Conservation (phyloP, 2,329 filamentous ascomycete species). For the Biscogniauxia sp. region DNA sequence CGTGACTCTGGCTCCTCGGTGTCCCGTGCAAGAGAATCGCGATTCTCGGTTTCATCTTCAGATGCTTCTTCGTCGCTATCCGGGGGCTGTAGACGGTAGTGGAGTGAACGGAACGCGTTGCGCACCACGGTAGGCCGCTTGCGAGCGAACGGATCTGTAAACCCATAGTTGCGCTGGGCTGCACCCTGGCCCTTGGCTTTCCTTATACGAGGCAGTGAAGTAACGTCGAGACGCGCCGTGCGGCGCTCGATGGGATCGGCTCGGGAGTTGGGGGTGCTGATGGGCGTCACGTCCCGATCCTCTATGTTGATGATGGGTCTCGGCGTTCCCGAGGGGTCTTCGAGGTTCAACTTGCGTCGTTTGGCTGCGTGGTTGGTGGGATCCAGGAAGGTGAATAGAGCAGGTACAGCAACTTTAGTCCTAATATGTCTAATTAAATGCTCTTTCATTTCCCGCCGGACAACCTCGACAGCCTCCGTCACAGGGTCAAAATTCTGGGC, state of each 20-base stretch:
- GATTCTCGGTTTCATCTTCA: constrained; percentile 71
- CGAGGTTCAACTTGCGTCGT: constrained; percentile 67
- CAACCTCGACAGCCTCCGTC: constrained; percentile 72
- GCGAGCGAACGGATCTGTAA: constrained; percentile 65
- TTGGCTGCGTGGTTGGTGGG: constrained; percentile 78
- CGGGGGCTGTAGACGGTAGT: constrained; percentile 73
- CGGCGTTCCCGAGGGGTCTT: constrained; percentile 33
- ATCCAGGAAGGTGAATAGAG: constrained; percentile 77
- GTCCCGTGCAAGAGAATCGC: constrained; percentile 62
- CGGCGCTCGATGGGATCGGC: constrained; percentile 61
- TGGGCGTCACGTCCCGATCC: constrained; percentile 59
- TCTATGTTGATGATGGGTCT: constrained; percentile 54
- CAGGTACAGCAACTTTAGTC: constrained; percentile 78
- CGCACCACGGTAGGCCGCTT: constrained; percentile 56
- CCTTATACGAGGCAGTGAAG: constrained; percentile 70
- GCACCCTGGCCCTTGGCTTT: constrained; percentile 60
- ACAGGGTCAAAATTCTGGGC: constrained; percentile 91
- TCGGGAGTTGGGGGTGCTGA: constrained; percentile 65
- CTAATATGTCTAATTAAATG: constrained; percentile 89
- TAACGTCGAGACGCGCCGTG: constrained; percentile 56
- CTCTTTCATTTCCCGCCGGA: constrained; percentile 78
- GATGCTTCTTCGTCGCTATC: constrained; percentile 77
- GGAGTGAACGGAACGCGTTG: constrained; percentile 73
- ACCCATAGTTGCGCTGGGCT: constrained; percentile 59
- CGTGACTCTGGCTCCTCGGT: constrained; percentile 85